These are phyloP conservation scores for Neopestalotiopsis rosae DNA, from an alignment of 2,329 filamentous ascomycete genomes.

Conservation along the genomic window DNA sequence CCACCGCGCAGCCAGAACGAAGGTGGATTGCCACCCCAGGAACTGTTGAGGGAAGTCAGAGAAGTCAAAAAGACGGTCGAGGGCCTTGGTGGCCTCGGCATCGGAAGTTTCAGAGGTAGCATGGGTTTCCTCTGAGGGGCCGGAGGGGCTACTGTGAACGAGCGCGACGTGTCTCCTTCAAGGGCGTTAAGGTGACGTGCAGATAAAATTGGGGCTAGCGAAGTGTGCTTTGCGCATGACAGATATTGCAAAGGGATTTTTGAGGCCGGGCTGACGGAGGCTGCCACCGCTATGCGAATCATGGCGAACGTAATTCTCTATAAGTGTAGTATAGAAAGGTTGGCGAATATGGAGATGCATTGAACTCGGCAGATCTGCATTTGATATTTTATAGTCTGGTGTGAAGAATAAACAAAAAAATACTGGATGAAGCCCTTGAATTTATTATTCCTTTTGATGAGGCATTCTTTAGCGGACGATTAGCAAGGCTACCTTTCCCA, in stretches of 20 bases:
- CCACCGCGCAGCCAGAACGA: constrained; percentile 44
- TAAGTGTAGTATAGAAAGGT: constrained; percentile 13
- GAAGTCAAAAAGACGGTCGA: constrained; percentile 50
- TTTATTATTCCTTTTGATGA: not conserved
- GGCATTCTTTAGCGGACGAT: too few relatives aligned
- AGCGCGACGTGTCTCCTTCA: not conserved
- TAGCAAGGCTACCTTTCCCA: too few relatives aligned
- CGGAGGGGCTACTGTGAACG: not conserved
- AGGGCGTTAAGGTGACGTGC: not conserved
- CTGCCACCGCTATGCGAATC: not conserved
- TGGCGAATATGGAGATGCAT: not conserved
- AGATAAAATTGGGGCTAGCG: not conserved
- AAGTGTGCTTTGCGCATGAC: not conserved
- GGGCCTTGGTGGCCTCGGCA: constrained; percentile 46
- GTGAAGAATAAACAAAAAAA: not conserved
- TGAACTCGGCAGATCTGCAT: not conserved
- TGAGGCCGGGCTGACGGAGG: not conserved
- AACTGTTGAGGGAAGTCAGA: constrained; percentile 48
- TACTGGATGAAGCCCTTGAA: not conserved
- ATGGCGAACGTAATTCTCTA: constrained; percentile 3
- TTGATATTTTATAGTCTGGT: not conserved
- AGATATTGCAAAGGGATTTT: not conserved
- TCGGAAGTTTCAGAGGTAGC: constrained; percentile 23
- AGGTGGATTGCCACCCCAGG: constrained; percentile 50
- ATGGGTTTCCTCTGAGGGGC: constrained; percentile 50